These are phyloP conservation scores for Daphne laureola DNA, from an alignment of 441 rosid species.

Conservation along the genomic window DNA sequence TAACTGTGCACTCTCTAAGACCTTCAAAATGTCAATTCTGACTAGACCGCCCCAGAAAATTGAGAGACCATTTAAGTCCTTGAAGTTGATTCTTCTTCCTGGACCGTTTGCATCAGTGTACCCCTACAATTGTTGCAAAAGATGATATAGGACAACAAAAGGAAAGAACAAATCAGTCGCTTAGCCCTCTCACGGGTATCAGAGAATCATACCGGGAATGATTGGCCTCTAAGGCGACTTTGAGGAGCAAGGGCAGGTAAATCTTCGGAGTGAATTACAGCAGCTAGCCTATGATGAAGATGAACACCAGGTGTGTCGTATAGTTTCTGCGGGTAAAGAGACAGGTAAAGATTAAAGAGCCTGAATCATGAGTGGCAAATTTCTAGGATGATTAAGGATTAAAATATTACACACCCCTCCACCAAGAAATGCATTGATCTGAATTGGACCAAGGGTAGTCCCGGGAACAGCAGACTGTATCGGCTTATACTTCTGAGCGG, in stretches of 20 bases:
- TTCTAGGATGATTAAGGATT: too few relatives aligned
- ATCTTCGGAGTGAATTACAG: constrained; percentile 80
- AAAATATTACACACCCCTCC: constrained; percentile 60
- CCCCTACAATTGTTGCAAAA: constrained; percentile 21
- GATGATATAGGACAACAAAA: constrained; percentile 6
- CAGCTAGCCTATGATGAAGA: constrained; percentile 96
- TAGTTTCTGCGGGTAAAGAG: constrained; percentile 45
- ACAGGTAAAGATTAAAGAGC: constrained; percentile 7
- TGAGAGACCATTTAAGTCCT: constrained; percentile 66
- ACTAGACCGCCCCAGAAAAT: constrained; percentile 98
- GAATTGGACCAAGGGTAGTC: constrained; percentile 93
- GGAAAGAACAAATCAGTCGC: neutral
- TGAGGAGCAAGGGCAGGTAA: constrained; percentile 92
- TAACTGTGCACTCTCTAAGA: constrained; percentile 13
- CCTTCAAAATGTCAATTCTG: constrained; percentile 80
- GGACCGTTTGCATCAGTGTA: constrained; percentile 14
- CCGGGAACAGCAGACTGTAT: constrained; percentile 98
- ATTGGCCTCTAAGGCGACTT: constrained; percentile 72
- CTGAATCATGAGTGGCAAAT: constrained; percentile 12
- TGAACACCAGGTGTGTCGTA: constrained; percentile 97
- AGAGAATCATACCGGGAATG: constrained; percentile 50
- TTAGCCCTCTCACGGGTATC: constrained; percentile 3
- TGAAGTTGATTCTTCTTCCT: constrained; percentile 26
- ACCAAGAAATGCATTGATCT: constrained; percentile 83
- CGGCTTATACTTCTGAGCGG: constrained; percentile 83